Percentiles rank a stretch among this genome's conserved stretches.
These are phyloP conservation scores for Teratosphaeria viscida DNA, from an alignment of 2,329 filamentous ascomycete genomes.

Conservation along the genomic window DNA sequence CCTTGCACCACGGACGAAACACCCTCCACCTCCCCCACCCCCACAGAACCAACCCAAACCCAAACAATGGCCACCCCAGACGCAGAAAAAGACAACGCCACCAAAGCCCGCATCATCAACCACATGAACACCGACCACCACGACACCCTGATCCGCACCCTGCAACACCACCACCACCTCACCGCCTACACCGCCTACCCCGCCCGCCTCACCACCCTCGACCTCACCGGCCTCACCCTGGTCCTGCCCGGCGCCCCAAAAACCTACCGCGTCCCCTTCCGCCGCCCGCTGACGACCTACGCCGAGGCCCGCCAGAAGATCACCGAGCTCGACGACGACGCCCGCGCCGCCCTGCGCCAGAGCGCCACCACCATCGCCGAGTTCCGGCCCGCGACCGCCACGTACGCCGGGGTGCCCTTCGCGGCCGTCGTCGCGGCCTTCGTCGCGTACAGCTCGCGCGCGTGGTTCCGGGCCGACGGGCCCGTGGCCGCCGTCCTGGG, in stretches of 20 bases:
- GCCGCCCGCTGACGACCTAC: slow-evolving; percentile 59
- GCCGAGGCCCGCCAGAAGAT: slow-evolving; percentile 59
- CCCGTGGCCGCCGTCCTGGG: slow-evolving; percentile 32
- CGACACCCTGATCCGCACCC: slow-evolving; percentile 63
- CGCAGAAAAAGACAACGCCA: slow-evolving; percentile 32
- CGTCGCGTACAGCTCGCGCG: slow-evolving; percentile 38
- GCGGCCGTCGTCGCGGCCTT: slow-evolving; percentile 46
- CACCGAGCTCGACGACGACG: slow-evolving; percentile 59
- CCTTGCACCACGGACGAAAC: no score
- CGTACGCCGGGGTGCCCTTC: slow-evolving; percentile 43
- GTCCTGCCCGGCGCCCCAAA: slow-evolving; percentile 35
- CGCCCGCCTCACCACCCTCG: slow-evolving; percentile 56
- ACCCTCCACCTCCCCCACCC: not conserved
- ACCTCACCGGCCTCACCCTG: slow-evolving; percentile 53
- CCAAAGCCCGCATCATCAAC: slow-evolving; percentile 54
- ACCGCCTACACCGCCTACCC: slow-evolving; percentile 45
- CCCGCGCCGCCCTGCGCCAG: slow-evolving; percentile 50
- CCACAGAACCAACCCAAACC: not conserved
- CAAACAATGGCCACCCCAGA: slow-evolving; percentile 13
- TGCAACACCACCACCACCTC: slow-evolving; percentile 59
- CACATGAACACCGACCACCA: slow-evolving; percentile 86
- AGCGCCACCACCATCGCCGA: slow-evolving; percentile 45
- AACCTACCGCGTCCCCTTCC: slow-evolving; percentile 48
- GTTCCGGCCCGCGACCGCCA: slow-evolving; percentile 40
- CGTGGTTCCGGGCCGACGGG: slow-evolving; percentile 42